phyloP scores from a whole-genome alignment of 805 yeast genomes.

The Grigorovia humatica region DNA sequence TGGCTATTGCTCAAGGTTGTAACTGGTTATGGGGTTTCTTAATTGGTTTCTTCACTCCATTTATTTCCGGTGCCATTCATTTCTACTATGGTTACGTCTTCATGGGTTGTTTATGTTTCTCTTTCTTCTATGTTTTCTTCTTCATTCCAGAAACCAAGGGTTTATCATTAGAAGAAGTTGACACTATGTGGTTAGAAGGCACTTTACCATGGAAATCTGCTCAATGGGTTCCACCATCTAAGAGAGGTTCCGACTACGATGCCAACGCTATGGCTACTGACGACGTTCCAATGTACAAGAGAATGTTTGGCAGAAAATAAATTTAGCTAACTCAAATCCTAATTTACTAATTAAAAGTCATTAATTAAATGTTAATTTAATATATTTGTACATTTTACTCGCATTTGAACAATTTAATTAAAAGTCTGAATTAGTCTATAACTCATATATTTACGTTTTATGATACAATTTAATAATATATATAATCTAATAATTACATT shows the following conservation, averaged over 20 bases:
- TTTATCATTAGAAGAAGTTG: conserved; percentile 69
- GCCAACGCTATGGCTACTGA: conserved; percentile 18
- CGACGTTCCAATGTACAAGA: conserved; percentile 16
- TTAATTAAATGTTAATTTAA: too few relatives aligned
- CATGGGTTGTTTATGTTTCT: conserved; percentile 44
- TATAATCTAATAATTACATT: too few relatives aligned
- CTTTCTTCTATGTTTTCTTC: conserved; percentile 57
- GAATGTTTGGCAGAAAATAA: conserved; percentile 2
- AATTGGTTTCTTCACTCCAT: conserved; percentile 63
- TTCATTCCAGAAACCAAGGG: conserved; percentile 70
- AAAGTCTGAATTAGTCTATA: background rate
- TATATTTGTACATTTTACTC: background rate
- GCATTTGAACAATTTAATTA: background rate
- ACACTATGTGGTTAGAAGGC: conserved; percentile 41
- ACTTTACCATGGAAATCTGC: conserved; percentile 36
- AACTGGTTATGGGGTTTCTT: conserved; percentile 64
- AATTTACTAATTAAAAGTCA: background rate
- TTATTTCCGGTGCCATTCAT: conserved; percentile 50
- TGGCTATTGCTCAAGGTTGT: conserved; percentile 50
- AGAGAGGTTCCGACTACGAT: conserved; percentile 22
- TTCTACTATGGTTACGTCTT: conserved; percentile 59
- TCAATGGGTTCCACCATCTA: conserved; percentile 39
- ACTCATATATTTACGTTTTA: too few relatives aligned
- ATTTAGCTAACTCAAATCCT: background rate
- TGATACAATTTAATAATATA: background rate